These are phyloP conservation scores for Cercospora citrullina DNA, from an alignment of 2,329 filamentous ascomycete genomes.

Conservation along the genomic window DNA sequence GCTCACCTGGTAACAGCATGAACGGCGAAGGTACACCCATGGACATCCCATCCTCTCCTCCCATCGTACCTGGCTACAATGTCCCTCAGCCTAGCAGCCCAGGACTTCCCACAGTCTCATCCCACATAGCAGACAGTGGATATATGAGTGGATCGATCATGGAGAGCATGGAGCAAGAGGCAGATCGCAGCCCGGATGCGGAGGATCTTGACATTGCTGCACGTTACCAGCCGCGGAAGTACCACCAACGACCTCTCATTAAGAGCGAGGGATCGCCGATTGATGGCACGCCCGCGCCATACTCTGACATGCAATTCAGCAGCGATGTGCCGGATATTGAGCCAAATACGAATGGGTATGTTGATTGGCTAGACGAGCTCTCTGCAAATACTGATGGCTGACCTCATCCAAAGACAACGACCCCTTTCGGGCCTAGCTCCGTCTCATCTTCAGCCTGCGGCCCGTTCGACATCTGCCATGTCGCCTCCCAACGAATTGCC, in stretches of 20 bases:
- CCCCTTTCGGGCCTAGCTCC: background rate
- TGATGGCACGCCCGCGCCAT: constrained; percentile 21
- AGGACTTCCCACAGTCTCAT: constrained; percentile 55
- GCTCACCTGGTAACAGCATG: constrained; percentile 47
- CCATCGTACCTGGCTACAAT: constrained; percentile 62
- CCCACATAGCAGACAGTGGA: constrained; percentile 63
- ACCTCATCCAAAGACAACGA: constrained; percentile 6
- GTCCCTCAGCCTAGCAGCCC: constrained; percentile 70
- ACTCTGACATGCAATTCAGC: constrained; percentile 15
- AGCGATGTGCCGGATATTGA: constrained; percentile 10
- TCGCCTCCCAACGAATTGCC: constrained; percentile 20
- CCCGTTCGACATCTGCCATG: constrained; percentile 13
- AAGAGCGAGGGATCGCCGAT: constrained; percentile 32
- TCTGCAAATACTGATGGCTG: background rate
- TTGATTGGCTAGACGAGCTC: background rate
- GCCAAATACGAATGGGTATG: background rate
- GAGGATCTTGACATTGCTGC: constrained; percentile 41
- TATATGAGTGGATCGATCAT: constrained; percentile 77
- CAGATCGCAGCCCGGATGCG: constrained; percentile 41
- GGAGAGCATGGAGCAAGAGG: constrained; percentile 64
- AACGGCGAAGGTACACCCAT: constrained; percentile 65
- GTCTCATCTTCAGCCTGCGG: background rate
- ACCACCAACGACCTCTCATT: constrained; percentile 28
- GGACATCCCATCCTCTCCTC: constrained; percentile 87
- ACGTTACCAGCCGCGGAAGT: constrained; percentile 35